Percentiles rank a stretch among this genome's conserved stretches.
phyloP scores from a whole-genome alignment of 78 protist species.

The Creolimax fragrantissima region DNA sequence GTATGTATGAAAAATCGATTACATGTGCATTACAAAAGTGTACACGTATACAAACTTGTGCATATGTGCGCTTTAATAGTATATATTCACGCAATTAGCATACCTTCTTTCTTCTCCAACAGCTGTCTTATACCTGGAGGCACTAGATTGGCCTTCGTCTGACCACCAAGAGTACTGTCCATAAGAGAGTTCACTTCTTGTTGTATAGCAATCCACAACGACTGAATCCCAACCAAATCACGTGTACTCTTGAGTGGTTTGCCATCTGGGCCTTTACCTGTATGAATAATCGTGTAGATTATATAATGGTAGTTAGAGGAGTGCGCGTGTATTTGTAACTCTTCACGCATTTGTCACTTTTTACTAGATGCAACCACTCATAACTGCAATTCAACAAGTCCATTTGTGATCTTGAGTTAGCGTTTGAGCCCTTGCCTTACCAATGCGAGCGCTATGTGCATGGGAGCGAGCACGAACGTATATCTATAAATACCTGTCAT shows the following conservation, averaged over 20 bases:
- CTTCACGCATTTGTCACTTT: not conserved
- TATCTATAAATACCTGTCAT: not conserved
- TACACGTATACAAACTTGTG: not conserved
- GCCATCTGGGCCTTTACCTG: not conserved
- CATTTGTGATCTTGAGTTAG: no score
- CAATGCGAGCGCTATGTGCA: no score
- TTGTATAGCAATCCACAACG: not conserved
- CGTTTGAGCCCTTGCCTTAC: no score
- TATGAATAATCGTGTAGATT: not conserved
- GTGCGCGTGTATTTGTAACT: not conserved
- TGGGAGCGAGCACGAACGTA: no score
- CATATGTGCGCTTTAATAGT: not conserved
- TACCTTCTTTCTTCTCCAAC: conserved; percentile 93
- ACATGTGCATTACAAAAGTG: no score
- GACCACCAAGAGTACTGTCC: conserved; percentile 31
- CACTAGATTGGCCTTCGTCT: not conserved
- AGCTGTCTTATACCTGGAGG: conserved; percentile 75
- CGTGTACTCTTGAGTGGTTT: not conserved
- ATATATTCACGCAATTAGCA: not conserved
- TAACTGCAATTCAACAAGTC: no score
- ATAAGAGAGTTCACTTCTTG: conserved; percentile 46
- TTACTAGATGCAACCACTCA: no score
- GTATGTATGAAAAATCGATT: no score
- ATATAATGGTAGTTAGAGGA: not conserved
- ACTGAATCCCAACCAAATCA: not conserved